Conservation (phyloP, 1,284 basidiomycete genomes). For the Cystobasidium pallidum region DNA sequence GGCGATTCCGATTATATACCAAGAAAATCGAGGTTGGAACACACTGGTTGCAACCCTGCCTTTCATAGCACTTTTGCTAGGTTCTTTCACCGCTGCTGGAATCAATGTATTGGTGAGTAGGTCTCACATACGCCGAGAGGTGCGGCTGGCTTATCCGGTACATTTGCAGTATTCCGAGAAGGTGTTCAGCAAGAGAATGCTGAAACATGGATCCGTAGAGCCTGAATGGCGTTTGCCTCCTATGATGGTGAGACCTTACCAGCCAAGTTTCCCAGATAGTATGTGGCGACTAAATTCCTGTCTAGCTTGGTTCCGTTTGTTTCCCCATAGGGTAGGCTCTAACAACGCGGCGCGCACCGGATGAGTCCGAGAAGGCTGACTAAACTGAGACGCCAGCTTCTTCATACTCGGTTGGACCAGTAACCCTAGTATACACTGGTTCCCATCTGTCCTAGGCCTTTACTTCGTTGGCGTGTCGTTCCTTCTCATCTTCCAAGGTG, state of each 20-base stretch:
- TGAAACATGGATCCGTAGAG: conserved; percentile 50
- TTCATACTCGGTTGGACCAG: conserved; percentile 54
- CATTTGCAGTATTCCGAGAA: conserved; percentile 23
- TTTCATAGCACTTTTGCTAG: conserved; percentile 56
- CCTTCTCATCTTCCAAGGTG: conserved; percentile 56
- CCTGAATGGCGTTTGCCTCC: conserved; percentile 54
- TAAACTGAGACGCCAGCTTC: no score
- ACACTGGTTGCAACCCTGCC: conserved; percentile 54
- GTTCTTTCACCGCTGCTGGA: conserved; percentile 53
- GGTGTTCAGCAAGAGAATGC: conserved; percentile 53
- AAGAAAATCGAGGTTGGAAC: conserved; percentile 54
- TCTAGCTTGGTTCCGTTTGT: conserved; percentile 6
- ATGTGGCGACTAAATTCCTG: neutral
- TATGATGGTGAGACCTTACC: conserved; percentile 53
- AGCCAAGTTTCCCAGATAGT: conserved; percentile 48
- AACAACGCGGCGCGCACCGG: no score
- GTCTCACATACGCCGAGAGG: neutral
- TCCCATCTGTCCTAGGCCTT: conserved; percentile 54
- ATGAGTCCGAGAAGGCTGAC: no score
- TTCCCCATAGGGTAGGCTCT: conserved; percentile 11
- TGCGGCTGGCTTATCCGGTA: neutral
- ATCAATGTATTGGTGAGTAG: conserved; percentile 51
- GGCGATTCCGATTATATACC: conserved; percentile 56
- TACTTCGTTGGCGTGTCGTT: conserved; percentile 56
- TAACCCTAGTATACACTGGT: conserved; percentile 54